Conservation (phyloP, 2,329 filamentous ascomycete genomes). For the Macrophomina pseudophaseolina region DNA sequence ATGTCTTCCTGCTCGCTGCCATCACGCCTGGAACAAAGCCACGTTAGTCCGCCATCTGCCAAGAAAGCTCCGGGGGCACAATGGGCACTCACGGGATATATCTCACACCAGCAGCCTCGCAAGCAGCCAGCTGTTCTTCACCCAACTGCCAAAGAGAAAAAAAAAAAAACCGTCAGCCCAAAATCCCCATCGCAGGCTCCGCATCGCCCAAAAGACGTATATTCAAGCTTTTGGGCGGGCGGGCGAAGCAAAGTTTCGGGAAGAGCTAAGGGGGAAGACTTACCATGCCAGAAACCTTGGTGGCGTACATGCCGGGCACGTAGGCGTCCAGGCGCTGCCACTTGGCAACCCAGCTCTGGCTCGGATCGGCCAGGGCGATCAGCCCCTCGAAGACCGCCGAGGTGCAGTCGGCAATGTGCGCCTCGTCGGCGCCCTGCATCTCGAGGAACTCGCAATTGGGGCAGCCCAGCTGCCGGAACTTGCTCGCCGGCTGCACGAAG, state of each 20-base stretch:
- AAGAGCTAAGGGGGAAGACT: constrained; percentile 34
- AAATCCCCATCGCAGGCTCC: neutral
- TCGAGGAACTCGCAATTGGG: constrained; percentile 97
- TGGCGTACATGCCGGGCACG: constrained; percentile 87
- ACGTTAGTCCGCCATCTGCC: neutral
- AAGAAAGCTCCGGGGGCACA: neutral
- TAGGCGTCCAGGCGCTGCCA: constrained; percentile 93
- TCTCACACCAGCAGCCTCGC: constrained; percentile 65
- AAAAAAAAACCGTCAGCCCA: neutral
- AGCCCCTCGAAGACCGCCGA: constrained; percentile 95
- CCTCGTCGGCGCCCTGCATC: constrained; percentile 77
- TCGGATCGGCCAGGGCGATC: constrained; percentile 83
- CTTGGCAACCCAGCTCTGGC: constrained; percentile 89
- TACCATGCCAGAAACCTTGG: constrained; percentile 85
- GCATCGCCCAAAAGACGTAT: too few relatives aligned
- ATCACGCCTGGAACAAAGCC: constrained; percentile 32
- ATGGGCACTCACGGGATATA: constrained; percentile 57
- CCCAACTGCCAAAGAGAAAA: constrained; percentile 50
- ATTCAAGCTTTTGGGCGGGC: too few relatives aligned
- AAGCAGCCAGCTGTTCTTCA: constrained; percentile 60
- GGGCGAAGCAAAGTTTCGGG: neutral
- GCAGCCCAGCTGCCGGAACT: constrained; percentile 86
- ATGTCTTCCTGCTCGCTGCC: constrained; percentile 43
- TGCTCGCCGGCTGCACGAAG: constrained; percentile 81
- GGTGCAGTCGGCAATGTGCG: constrained; percentile 83